Percentiles rank a stretch among this genome's conserved stretches.
These are phyloP conservation scores for Neurospora sp. DNA, from an alignment of 495 filamentous ascomycete species.

Conservation along the genomic window DNA sequence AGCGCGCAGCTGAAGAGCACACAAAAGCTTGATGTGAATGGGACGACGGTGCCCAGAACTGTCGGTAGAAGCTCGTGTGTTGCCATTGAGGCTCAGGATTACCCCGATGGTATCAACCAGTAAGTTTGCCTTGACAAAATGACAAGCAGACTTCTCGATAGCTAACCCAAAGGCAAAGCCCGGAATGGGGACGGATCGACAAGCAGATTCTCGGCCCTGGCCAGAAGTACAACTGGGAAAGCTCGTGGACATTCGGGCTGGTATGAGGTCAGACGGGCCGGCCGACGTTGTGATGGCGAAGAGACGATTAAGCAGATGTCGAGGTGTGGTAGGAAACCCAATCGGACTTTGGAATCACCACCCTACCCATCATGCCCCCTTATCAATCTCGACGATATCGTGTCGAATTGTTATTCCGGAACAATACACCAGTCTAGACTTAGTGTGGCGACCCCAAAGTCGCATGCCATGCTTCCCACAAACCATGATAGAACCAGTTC, in stretches of 20 bases:
- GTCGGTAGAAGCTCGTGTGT: constrained; percentile 49
- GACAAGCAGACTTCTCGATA: constrained; percentile 8
- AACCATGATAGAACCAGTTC: neutral
- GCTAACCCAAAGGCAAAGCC: constrained; percentile 23
- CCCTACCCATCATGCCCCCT: neutral
- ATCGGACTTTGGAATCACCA: neutral
- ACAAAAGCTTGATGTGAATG: constrained; percentile 43
- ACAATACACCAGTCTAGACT: neutral
- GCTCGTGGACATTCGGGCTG: constrained; percentile 38
- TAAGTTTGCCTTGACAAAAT: constrained; percentile 18
- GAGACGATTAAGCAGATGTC: neutral
- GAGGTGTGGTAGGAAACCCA: neutral
- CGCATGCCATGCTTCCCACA: neutral
- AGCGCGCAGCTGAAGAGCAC: constrained; percentile 47
- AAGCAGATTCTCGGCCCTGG: constrained; percentile 51
- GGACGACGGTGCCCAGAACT: constrained; percentile 23
- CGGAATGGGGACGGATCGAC: constrained; percentile 55
- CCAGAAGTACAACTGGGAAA: constrained; percentile 35
- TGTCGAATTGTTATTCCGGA: neutral
- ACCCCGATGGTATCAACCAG: constrained; percentile 72
- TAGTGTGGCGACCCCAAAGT: neutral
- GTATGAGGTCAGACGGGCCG: constrained; percentile 11
- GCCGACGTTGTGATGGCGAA: neutral
- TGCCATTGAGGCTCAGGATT: constrained; percentile 56
- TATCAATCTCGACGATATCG: neutral